Base-by-base conservation (phyloP, 257 asterid species). In the Datura wrightii region DNA sequence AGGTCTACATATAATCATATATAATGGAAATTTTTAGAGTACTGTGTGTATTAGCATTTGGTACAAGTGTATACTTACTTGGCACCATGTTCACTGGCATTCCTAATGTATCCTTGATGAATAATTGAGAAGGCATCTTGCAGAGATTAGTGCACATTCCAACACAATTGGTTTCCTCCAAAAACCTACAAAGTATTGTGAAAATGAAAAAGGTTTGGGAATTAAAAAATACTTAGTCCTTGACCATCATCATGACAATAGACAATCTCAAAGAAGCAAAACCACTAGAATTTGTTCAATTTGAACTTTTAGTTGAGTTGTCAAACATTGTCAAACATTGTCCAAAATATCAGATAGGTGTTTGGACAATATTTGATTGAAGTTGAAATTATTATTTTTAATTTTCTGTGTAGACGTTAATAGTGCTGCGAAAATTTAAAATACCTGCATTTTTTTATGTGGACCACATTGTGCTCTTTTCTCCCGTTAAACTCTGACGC, bases 71-170 rank as follows among this genome's bases (percentile, higher is more conserved):
- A 37, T 63, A 85, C 97, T 90, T 92, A 97, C 98, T 95, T 7
- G 98, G 98, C 85, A 94, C 98, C 98, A 97, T 97, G 85, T 86
- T 87, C 41, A 95, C 50, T 50, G 98, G 93, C 89, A 92, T 83
- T 87, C 98, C 98, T 36, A 97, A 90, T 9, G 97, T 88, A n/a
- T 95, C 94, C 84, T 91, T 93, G 18, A 97, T 92, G 94, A 97
- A 95, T 34, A 85, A 42, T 90, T 97, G 99, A 86, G 95, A 93
- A 37, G 99, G 92, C 90, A 91, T 89, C 94, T 97, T 97, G 94
- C 99, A 97, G 58, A 97, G 94, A 83, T 94, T 97, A 60, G 97
- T 95, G 93, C 98, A 97, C 90, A 95, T 91, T 87, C 99, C 99
- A 80, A 97, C 96, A 89, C 99, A 95, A 84, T 93, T 95, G 72